Conservation (phyloP, 2,329 filamentous ascomycete species). For the Pseudocercospora fijiensis region DNA sequence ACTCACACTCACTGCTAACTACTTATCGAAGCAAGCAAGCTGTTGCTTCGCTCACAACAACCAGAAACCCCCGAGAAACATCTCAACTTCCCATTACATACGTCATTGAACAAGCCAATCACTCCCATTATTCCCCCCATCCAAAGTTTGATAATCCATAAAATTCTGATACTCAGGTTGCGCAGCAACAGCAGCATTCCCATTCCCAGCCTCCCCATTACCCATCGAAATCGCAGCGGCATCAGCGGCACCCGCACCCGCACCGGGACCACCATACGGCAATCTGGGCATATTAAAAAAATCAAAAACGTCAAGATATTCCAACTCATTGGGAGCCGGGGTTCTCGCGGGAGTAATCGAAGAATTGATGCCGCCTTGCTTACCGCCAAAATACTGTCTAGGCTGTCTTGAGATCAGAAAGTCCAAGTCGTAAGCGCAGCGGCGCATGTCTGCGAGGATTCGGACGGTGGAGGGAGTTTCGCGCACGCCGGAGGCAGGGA, state of each 20-base stretch:
- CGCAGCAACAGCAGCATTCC: constrained; percentile 29
- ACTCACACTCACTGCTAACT: no score
- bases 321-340: constrained; percentile 77
- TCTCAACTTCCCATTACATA: neutral
- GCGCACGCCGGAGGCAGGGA: constrained; percentile 62
- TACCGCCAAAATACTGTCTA: constrained; percentile 43
- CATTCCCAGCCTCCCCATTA: constrained; percentile 30
- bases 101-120: constrained; percentile 27
- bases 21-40: neutral
- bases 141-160: constrained; percentile 28
- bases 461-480: constrained; percentile 79
- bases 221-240: constrained; percentile 24
- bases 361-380: constrained; percentile 22
- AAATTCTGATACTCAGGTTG: constrained; percentile 28
- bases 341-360: constrained; percentile 39
- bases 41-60: neutral
- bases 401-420: constrained; percentile 85
- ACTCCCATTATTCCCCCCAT: constrained; percentile 22
- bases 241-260: no score
- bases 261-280: constrained; percentile 45
- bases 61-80: neutral
- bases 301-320: constrained; percentile 89
- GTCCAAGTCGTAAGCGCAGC: constrained; percentile 86
- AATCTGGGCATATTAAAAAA: constrained; percentile 90
- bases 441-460: constrained; percentile 86